Conservation (phyloP, 2,329 filamentous ascomycete genomes). For the Cytospora piceae region DNA sequence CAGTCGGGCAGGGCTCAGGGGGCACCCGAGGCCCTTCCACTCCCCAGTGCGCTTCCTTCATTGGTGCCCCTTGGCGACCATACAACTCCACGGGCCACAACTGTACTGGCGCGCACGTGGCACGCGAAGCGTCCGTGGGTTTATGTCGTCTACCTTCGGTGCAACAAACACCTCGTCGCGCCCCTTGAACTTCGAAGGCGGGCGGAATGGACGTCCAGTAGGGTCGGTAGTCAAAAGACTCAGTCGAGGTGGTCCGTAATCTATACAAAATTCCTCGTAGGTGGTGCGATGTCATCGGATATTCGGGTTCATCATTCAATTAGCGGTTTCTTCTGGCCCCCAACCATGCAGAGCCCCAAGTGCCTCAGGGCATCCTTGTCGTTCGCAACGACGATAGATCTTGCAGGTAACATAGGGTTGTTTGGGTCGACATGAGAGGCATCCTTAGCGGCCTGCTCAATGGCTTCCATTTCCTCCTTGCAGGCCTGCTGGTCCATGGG, state of each 20-base stretch:
- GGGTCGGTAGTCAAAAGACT: neutral
- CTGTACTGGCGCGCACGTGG: neutral
- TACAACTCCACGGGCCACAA: neutral
- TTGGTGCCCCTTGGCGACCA: neutral
- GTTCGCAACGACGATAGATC: constrained; percentile 76
- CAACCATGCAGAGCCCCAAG: constrained; percentile 66
- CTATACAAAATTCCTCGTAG: neutral
- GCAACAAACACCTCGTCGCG: neutral
- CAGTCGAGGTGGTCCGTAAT: neutral
- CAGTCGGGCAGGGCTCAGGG: neutral
- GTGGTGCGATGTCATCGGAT: constrained; percentile 7
- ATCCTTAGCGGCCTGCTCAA: constrained; percentile 93
- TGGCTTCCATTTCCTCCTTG: constrained; percentile 98
- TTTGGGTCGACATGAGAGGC: constrained; percentile 86
- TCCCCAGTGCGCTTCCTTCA: neutral
- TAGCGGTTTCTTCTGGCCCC: constrained; percentile 66
- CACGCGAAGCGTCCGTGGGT: neutral
- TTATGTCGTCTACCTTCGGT: neutral
- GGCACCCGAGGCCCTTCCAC: neutral
- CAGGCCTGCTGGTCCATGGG: constrained; percentile 93
- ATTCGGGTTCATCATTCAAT: constrained; percentile 55
- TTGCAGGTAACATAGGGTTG: constrained; percentile 89
- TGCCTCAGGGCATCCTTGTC: constrained; percentile 69
- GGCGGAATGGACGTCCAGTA: neutral
- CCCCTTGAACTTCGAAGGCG: neutral